Evolutionary conservation across 1,284 basidiomycete genomes (phyloP).

Genomic region (Hemileia vastatrix): DNA sequence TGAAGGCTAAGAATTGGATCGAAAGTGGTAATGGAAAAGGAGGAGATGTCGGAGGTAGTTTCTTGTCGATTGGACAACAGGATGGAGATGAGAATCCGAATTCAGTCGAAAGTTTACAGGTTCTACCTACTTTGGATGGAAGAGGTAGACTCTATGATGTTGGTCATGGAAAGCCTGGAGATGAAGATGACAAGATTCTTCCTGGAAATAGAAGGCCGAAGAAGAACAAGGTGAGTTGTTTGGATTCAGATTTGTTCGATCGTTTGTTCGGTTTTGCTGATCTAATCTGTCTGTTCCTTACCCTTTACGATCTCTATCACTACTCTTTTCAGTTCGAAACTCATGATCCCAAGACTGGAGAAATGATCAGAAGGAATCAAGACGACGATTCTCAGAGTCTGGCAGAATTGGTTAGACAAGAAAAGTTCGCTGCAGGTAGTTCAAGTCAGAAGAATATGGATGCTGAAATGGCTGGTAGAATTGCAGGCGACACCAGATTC

Average conservation of each 20-base stretch:
- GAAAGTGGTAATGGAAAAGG: conserved; percentile 19
- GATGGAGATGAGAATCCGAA: no score
- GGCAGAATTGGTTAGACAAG: conserved; percentile 83
- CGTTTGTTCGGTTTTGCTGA: background rate
- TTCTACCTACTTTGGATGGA: conserved; percentile 82
- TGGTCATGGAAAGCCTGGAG: conserved; percentile 59
- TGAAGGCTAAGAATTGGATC: conserved; percentile 5
- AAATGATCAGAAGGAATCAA: conserved; percentile 65
- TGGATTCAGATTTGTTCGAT: background rate
- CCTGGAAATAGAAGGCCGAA: conserved; percentile 67
- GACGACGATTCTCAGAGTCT: conserved; percentile 79
- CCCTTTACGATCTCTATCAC: conserved; percentile 8
- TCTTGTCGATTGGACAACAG: conserved; percentile 13
- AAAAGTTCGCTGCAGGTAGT: conserved; percentile 75
- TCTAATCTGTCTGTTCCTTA: background rate
- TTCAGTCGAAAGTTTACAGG: conserved; percentile 62
- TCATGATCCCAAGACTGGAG: conserved; percentile 74
- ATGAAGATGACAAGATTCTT: conserved; percentile 48
- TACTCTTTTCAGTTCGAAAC: conserved; percentile 59
- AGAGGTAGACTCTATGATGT: conserved; percentile 81
- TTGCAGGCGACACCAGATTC: conserved; percentile 77
- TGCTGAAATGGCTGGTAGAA: conserved; percentile 72
- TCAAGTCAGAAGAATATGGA: conserved; percentile 83
- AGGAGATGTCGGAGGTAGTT: conserved; percentile 28
- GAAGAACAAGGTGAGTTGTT: conserved; percentile 54